These are phyloP conservation scores for Conringia planisiliqua DNA, from an alignment of 345 rosid species.

Conservation along the genomic window DNA sequence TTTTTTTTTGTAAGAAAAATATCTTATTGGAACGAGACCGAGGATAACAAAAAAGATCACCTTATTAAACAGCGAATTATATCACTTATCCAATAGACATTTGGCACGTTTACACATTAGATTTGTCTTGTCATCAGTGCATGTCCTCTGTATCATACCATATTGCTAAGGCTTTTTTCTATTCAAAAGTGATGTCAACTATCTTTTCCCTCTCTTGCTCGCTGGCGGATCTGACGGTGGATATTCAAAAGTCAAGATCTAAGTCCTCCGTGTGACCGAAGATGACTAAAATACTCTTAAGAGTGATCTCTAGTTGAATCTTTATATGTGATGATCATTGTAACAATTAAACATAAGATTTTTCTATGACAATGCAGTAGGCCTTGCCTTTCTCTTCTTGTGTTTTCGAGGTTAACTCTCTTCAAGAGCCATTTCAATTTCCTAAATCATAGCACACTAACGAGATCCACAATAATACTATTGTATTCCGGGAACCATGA, in stretches of 20 bases:
- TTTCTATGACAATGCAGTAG: neutral
- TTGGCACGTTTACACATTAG: conserved; percentile 5
- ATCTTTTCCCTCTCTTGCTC: conserved; percentile 8
- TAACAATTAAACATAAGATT: neutral
- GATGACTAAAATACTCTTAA: neutral
- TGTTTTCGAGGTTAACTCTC: neutral
- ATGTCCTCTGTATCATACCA: neutral
- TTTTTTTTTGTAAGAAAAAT: neutral
- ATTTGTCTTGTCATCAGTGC: neutral
- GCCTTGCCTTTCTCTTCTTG: neutral
- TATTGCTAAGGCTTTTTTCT: neutral
- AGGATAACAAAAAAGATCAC: neutral
- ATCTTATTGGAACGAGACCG: conserved; percentile 15
- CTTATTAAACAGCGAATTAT: neutral
- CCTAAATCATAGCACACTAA: neutral
- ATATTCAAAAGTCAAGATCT: conserved; percentile 8
- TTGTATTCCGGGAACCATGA: neutral
- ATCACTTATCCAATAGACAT: neutral
- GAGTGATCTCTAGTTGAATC: neutral
- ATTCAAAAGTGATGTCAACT: neutral
- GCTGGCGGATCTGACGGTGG: conserved; percentile 25
- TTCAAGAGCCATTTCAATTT: neutral
- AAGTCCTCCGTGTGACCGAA: neutral
- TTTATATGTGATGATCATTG: neutral
- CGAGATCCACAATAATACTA: neutral